Percentiles rank a stretch among this genome's conserved stretches.
phyloP scores from a whole-genome alignment of 192 early-diverging fungal genomes.

The Coemansia sp. region DNA sequence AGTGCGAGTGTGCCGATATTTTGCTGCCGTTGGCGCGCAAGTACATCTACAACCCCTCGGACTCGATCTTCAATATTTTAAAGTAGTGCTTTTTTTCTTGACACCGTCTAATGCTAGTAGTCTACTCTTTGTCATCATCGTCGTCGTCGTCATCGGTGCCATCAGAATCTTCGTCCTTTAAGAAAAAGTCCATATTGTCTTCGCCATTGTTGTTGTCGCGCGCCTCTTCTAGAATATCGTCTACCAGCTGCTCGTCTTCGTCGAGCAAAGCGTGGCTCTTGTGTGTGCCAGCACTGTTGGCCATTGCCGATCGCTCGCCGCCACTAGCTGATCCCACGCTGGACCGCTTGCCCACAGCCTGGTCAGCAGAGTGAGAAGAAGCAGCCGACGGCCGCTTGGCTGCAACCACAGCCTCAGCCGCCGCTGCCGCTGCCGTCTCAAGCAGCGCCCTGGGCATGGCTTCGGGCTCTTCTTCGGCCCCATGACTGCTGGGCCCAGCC shows the following conservation, averaged over 20 bases:
- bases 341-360: conserved; percentile 11
- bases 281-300: conserved; percentile 9
- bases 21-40: conserved; percentile 8
- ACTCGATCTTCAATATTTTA: conserved; percentile 15
- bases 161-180: conserved; percentile 44
- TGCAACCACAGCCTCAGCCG: not conserved
- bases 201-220: conserved; percentile 1
- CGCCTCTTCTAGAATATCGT: conserved; percentile 33
- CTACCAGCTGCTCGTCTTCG: conserved; percentile 30
- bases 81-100: not conserved
- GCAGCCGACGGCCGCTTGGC: conserved; percentile 11
- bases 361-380: conserved; percentile 3
- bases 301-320: conserved; percentile 3
- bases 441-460: not conserved
- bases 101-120: not conserved
- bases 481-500: not conserved
- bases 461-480: not conserved
- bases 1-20: conserved; percentile 19
- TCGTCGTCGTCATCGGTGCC: conserved; percentile 21
- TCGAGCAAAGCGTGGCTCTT: conserved; percentile 27
- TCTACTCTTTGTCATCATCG: not conserved
- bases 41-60: conserved; percentile 5
- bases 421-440: not conserved
- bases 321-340: conserved; percentile 6
- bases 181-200: conserved; percentile 44